Base-by-base conservation (phyloP, 805 yeast species). In the Barnettozyma pratensis region DNA sequence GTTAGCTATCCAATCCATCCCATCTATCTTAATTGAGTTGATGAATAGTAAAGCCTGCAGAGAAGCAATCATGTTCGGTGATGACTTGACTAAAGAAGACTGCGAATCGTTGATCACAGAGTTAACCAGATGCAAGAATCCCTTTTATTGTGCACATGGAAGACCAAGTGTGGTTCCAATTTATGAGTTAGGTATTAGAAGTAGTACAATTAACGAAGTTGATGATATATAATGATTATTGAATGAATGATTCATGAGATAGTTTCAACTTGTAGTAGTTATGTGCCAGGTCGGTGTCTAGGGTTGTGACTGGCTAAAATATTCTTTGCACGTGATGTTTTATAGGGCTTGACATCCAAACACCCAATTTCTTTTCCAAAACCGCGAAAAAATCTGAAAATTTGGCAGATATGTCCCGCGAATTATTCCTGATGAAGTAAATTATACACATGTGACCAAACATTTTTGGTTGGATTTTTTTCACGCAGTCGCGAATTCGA, bases 91-190 rank as follows among this genome's bases (percentile, higher is more conserved):
- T 0, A 48, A 39, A 2, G 50, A 45, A 0, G 76, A 81, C 45
- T 82, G 87, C 64, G 50, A 54, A 6, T 39, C 60, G 0, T 56
- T 87, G 26, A 55, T 87, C 0, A 34, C 42, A 1, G 52, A 64
- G 1, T 67, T 88, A 30, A 54, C 69, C 0, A 26, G 46, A 4
- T 87, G 96, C 57, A 56, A 65, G 11, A 63, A 72, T 19, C 95
- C 96, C 0, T 84, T 86, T 54, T 81, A 76, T 47, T 89, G 96
- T 69, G 96, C 96, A 0, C 96, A 88, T 62, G 96, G 96, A 0
- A 65, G 96, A 48, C 95, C 96, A 0, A 77, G 89, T 0, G 61
- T 84, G 10, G 74, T 80, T 1, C 90, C 91, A 0, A 50, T 80
- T 4, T 65, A 65, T 32, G 63, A 66, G 37, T 45, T 63, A 6